These are phyloP conservation scores for Coemansia sp. DNA, from an alignment of 192 early-diverging fungal species.

Conservation along the genomic window DNA sequence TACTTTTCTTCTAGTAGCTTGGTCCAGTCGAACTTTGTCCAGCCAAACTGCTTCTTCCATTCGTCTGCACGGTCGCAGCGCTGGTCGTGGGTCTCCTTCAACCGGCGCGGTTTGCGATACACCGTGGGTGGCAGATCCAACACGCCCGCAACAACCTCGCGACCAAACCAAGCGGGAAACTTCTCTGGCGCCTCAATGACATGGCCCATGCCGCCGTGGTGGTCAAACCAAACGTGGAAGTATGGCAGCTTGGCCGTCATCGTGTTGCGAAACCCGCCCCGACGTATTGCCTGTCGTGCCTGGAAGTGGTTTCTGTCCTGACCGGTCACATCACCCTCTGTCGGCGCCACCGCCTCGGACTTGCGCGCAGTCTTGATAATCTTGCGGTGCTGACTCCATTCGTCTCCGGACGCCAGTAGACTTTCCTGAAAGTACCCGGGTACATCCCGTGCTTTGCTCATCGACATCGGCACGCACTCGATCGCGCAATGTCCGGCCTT, in stretches of 20 bases:
- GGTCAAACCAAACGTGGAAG: conserved; percentile 96
- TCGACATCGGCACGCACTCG: conserved; percentile 89
- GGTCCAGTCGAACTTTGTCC: conserved; percentile 88
- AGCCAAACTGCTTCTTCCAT: conserved; percentile 57
- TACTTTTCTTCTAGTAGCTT: conserved; percentile 16
- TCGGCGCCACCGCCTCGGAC: conserved; percentile 14
- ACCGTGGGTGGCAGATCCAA: conserved; percentile 72
- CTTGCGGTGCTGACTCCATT: conserved; percentile 86
- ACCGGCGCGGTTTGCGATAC: conserved; percentile 65
- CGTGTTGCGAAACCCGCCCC: conserved; percentile 65
- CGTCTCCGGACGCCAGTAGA: conserved; percentile 68
- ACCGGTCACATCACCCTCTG: conserved; percentile 19
- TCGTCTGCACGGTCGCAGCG: conserved; percentile 49
- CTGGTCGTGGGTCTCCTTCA: conserved; percentile 51
- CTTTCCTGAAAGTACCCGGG: conserved; percentile 89
- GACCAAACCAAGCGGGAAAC: conserved; percentile 85
- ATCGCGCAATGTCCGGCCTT: conserved; percentile 72
- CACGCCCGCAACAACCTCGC: conserved; percentile 78
- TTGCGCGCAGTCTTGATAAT: conserved; percentile 69
- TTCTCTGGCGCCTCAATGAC: conserved; percentile 85
- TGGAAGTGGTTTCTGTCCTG: conserved; percentile 30
- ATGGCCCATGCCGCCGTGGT: conserved; percentile 85
- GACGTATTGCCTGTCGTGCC: conserved; percentile 20
- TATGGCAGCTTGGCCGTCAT: conserved; percentile 83
- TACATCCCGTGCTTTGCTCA: conserved; percentile 66